These are phyloP conservation scores for Sporobolomyces roseus DNA, from an alignment of 768 basidiomycete genomes.

Conservation along the genomic window DNA sequence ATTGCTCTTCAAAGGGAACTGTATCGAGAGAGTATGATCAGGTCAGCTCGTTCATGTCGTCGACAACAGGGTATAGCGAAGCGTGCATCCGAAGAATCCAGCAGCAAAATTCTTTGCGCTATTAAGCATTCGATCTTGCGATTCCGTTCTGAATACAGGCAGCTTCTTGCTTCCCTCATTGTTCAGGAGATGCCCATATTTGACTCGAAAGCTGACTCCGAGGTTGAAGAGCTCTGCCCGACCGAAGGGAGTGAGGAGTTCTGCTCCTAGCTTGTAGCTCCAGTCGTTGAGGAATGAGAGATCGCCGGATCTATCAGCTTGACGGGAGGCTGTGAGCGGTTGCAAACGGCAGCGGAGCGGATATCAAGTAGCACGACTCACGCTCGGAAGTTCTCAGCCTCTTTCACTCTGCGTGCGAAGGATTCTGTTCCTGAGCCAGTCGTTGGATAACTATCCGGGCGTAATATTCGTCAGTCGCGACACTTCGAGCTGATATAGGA, in stretches of 20 bases:
- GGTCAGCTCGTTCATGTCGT: background rate
- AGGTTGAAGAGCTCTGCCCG: conserved; percentile 77
- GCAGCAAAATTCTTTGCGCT: conserved; percentile 55
- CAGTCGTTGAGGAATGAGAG: conserved; percentile 77
- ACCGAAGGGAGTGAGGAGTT: conserved; percentile 82
- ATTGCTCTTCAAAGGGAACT: conserved; percentile 64
- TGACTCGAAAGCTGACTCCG: conserved; percentile 61
- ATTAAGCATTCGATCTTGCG: conserved; percentile 57
- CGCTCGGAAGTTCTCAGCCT: conserved; percentile 55
- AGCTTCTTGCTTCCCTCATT: conserved; percentile 39
- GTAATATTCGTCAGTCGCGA: too few species aligned
- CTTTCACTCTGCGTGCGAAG: conserved; percentile 55
- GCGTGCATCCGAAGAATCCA: conserved; percentile 50
- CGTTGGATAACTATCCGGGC: conserved; percentile 52
- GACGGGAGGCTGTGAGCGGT: conserved; percentile 53
- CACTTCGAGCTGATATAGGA: too few species aligned
- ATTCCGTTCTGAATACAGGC: conserved; percentile 17
- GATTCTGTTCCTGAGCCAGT: conserved; percentile 51
- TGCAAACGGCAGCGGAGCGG: too few species aligned
- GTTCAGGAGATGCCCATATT: conserved; percentile 74
- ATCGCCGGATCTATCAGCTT: conserved; percentile 63
- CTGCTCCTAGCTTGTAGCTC: conserved; percentile 83
- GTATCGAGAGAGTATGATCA: conserved; percentile 50
- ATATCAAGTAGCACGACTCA: background rate
- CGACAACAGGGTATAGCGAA: background rate